Evolutionary conservation across 257 asterid species (phyloP), one percentile per base, ranked within the genome.

Genomic region (Vinca minor): DNA sequence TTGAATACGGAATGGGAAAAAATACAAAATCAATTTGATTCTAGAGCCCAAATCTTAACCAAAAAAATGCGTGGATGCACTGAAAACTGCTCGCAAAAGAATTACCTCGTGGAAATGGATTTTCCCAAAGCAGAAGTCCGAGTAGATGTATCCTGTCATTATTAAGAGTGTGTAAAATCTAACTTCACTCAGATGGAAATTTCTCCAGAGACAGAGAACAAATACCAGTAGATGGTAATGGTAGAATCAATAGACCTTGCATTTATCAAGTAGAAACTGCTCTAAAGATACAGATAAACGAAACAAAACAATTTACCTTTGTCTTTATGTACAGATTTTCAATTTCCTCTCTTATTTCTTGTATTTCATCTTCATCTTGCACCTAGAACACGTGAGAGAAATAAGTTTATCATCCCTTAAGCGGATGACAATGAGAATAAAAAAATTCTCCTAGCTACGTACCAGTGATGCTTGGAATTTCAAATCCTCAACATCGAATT

Each of bases 391-490:
- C 65, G 56, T 14, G n/a, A 52, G 50, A 64, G 28, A 54, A 71
- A 69, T 64, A 64, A 69, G 73, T 25, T 29, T 48, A 77, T 60
- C 65, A 7, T 36, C 34, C 46, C 32, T 48, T 2, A 56, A 31
- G 62, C 8, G 34, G 25, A 52, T 26, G 62, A 31, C 35, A 46
- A 21, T 50, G 65, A 39, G 42, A 73, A 3, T 10, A 4, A 6
- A 29, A 18, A 35, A 59, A 20, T 26, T 70, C 56, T 58, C 29
- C 62, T 45, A 35, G 49, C 25, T 56, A 68, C 87, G 62, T 85
- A 93, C 99, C 89, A 84, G 77, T 71, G 97, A 83, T 67, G 99
- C 99, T 81, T 85, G 99, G 69, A 68, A 70, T 81, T 93, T 93
- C 81, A 93, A 82, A 75, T 93, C 99, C 82, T 87, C 97, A 67